Percentiles rank a stretch among this genome's conserved stretches.
phyloP scores from a whole-genome alignment of 352 stramenopile genomes.

The Phytopythium oedochilum region DNA sequence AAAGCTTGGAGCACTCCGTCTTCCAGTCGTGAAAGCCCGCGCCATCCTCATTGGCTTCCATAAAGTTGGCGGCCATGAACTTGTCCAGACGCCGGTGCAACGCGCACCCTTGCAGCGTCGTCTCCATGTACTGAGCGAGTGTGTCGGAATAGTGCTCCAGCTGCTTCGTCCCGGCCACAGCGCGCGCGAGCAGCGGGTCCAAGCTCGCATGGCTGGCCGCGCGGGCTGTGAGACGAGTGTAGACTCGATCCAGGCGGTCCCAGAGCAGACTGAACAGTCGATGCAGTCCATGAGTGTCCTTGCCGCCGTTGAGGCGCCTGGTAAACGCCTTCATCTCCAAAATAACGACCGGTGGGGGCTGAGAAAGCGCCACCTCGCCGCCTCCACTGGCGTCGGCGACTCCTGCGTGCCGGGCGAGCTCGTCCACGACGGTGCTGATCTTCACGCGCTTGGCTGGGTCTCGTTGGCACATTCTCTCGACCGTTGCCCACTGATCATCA shows the following conservation, averaged over 20 bases:
- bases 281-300: too few relatives aligned
- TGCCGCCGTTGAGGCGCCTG: too few relatives aligned
- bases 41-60: too few relatives aligned
- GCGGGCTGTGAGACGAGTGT: too few relatives aligned
- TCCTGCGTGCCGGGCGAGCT: slow-evolving; percentile 3
- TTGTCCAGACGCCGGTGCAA: background rate
- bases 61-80: background rate
- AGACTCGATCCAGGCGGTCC: too few relatives aligned
- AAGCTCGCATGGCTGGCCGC: too few relatives aligned
- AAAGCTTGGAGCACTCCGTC: too few relatives aligned
- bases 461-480: slow-evolving; percentile 11
- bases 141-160: background rate
- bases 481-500: slow-evolving; percentile 7
- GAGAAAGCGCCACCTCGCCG: too few relatives aligned
- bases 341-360: too few relatives aligned
- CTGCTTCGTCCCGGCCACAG: background rate
- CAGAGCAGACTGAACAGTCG: too few relatives aligned
- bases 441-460: slow-evolving; percentile 1
- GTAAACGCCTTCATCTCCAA: too few relatives aligned
- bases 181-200: background rate
- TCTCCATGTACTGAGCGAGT: background rate
- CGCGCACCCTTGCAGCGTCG: background rate
- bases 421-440: slow-evolving; percentile 6
- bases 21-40: background rate
- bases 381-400: background rate